A percentile compares a stretch with the other conserved stretches of the same genome.
Conservation (phyloP, 495 filamentous ascomycete genomes). For the Penicillium lividum region DNA sequence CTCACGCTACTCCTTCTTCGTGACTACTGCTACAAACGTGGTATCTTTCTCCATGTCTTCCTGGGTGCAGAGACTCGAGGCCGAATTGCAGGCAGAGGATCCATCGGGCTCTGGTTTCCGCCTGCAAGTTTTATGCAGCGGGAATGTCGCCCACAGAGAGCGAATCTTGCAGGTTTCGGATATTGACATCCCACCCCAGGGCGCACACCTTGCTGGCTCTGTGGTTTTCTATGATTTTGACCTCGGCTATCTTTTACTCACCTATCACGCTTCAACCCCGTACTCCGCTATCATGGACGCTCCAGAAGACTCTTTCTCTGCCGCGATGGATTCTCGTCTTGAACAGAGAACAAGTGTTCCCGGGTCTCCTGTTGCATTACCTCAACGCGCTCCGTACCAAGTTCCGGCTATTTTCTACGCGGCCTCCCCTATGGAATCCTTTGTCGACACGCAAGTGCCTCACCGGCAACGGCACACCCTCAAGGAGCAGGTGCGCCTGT, state of each 20-base stretch:
- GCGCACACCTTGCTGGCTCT: conserved; percentile 55
- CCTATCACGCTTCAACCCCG: conserved; percentile 62
- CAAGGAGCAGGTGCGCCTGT: conserved; percentile 72
- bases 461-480: conserved; percentile 61
- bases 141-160: conserved; percentile 61
- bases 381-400: conserved; percentile 67
- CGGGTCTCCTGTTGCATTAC: conserved; percentile 28
- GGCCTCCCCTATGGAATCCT: conserved; percentile 56
- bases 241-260: conserved; percentile 77
- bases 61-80: conserved; percentile 76
- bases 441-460: conserved; percentile 61
- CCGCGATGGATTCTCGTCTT: conserved; percentile 31
- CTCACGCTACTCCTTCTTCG: conserved; percentile 75
- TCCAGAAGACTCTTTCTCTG: conserved; percentile 47
- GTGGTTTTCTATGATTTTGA: conserved; percentile 71
- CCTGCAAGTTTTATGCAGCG: conserved; percentile 66
- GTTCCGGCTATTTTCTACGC: conserved; percentile 65
- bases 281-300: conserved; percentile 67
- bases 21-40: conserved; percentile 71
- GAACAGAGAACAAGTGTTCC: conserved; percentile 25
- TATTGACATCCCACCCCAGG: conserved; percentile 30
- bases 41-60: conserved; percentile 68
- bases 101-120: conserved; percentile 71
- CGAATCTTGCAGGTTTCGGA: conserved; percentile 55
- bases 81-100: conserved; percentile 66